Evolutionary conservation across 495 filamentous ascomycete species (phyloP).

Genomic region (Lophiotrema nucula): DNA sequence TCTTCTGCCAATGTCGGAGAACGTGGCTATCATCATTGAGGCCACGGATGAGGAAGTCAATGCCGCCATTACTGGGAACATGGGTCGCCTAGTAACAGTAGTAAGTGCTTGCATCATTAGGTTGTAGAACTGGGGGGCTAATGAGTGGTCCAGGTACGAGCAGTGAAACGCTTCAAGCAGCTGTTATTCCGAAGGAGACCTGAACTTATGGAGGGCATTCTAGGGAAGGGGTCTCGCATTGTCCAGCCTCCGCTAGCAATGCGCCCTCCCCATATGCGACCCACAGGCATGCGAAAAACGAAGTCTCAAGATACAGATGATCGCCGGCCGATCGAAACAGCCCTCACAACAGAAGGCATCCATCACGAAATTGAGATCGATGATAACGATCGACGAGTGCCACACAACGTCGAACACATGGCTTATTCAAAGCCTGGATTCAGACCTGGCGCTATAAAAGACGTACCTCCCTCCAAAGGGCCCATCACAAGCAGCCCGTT

Average conservation of each 20-base stretch:
- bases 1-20: slow-evolving; percentile 78
- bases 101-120: slow-evolving; percentile 55
- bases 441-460: background rate
- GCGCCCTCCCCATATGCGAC: slow-evolving; percentile 50
- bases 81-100: slow-evolving; percentile 78
- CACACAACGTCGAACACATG: slow-evolving; percentile 32
- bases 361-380: slow-evolving; percentile 42
- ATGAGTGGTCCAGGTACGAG: slow-evolving; percentile 73
- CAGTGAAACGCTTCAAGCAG: slow-evolving; percentile 81
- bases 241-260: slow-evolving; percentile 60
- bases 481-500: background rate
- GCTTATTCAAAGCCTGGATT: background rate
- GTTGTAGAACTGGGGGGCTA: background rate
- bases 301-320: slow-evolving; percentile 55
- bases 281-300: slow-evolving; percentile 41
- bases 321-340: slow-evolving; percentile 48
- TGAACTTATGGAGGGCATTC: slow-evolving; percentile 54
- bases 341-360: slow-evolving; percentile 51
- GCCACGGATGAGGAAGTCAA: slow-evolving; percentile 84
- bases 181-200: slow-evolving; percentile 49
- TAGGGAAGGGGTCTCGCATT: slow-evolving; percentile 55
- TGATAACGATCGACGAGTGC: slow-evolving; percentile 32
- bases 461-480: background rate
- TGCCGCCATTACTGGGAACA: slow-evolving; percentile 82
- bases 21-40: slow-evolving; percentile 75